These are phyloP conservation scores for Eimeria praecox DNA, from an alignment of 169 alveolate species.

Conservation along the genomic window DNA sequence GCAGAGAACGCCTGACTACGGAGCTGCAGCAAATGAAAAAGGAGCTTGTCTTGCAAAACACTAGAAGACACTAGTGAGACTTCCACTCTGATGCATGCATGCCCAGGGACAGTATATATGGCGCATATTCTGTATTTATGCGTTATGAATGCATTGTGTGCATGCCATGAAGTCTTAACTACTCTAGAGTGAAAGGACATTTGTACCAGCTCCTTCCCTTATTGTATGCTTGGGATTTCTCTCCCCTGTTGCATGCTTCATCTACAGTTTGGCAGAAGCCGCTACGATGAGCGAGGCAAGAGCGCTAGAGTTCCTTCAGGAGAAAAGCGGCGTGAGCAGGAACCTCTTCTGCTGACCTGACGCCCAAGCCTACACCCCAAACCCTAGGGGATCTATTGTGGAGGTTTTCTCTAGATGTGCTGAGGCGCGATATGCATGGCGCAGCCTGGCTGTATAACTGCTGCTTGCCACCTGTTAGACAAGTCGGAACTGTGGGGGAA, in stretches of 20 bases:
- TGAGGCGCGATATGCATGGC: neutral
- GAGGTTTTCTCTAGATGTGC: neutral
- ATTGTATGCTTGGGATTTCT: neutral
- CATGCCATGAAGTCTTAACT: neutral
- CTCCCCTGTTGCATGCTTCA: neutral
- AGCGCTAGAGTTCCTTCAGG: slow-evolving; percentile 48
- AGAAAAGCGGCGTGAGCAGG: slow-evolving; percentile 14
- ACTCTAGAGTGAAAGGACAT: neutral
- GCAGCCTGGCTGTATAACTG: neutral
- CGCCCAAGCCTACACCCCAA: neutral
- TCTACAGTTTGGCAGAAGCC: slow-evolving; percentile 11
- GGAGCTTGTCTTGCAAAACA: neutral
- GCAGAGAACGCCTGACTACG: neutral
- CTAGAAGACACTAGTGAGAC: slow-evolving; percentile 29
- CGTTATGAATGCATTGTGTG: neutral
- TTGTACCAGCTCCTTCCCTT: neutral
- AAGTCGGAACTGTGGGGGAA: neutral
- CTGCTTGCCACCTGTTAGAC: neutral
- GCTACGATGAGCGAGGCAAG: slow-evolving; percentile 41
- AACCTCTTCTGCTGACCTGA: neutral
- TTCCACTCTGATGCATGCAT: neutral
- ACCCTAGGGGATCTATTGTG: neutral
- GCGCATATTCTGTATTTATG: neutral
- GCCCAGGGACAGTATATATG: neutral
- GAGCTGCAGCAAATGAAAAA: slow-evolving; percentile 1